These are phyloP conservation scores for Trapa bicornis DNA, from an alignment of 345 rosid species.

Conservation along the genomic window DNA sequence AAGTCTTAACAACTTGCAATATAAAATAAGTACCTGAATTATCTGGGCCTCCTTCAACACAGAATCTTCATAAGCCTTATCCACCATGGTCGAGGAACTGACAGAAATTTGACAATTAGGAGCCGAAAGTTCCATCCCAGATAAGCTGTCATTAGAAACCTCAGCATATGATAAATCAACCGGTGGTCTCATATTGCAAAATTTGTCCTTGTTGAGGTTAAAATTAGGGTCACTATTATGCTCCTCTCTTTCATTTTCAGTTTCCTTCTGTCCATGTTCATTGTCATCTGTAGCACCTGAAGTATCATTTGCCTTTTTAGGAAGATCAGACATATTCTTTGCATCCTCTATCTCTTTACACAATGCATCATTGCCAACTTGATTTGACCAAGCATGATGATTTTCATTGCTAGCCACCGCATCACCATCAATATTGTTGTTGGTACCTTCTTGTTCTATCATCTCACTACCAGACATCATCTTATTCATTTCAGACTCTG, in stretches of 20 bases:
- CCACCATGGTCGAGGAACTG: background rate
- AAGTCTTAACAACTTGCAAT: no score
- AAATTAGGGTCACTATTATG: conserved; percentile 18
- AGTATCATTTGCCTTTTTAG: background rate
- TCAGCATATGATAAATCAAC: conserved; percentile 21
- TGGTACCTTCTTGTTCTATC: conserved; percentile 28
- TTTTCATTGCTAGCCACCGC: conserved; percentile 17
- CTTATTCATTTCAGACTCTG: conserved; percentile 27
- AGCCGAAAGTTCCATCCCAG: conserved; percentile 18
- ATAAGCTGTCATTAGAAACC: conserved; percentile 27
- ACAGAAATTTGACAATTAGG: conserved; percentile 30
- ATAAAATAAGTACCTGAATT: no score
- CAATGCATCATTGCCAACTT: conserved; percentile 9
- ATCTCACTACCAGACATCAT: conserved; percentile 31
- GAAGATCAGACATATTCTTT: background rate
- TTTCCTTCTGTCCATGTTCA: conserved; percentile 23
- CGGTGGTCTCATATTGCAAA: conserved; percentile 15
- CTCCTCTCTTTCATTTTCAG: conserved; percentile 26
- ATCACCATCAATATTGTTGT: conserved; percentile 21
- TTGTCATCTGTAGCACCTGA: conserved; percentile 5
- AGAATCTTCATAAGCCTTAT: background rate
- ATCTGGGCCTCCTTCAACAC: no score
- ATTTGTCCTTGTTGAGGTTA: conserved; percentile 15
- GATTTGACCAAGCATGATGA: conserved; percentile 10
- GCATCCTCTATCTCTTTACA: background rate